Evolutionary conservation across 2,329 filamentous ascomycete species (phyloP).

Genomic region (Calcarisporium arbuscula): DNA sequence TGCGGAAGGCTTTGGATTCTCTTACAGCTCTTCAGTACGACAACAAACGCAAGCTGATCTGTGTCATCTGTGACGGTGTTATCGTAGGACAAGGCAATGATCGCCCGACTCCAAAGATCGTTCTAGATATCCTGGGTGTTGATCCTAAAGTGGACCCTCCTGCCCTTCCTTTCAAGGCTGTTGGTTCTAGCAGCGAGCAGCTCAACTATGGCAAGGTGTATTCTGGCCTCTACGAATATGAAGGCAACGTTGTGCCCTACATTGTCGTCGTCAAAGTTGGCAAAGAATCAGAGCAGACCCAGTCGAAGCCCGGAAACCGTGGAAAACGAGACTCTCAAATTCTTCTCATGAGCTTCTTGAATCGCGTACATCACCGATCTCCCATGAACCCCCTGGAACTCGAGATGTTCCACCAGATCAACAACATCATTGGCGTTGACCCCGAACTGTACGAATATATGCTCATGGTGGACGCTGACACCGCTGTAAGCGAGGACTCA

Average conservation of each 20-base stretch:
- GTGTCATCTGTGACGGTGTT: slow-evolving; percentile 93
- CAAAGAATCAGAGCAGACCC: slow-evolving; percentile 88
- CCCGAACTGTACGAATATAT: slow-evolving; percentile 96
- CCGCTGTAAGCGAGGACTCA: slow-evolving; percentile 84
- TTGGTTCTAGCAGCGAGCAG: slow-evolving; percentile 82
- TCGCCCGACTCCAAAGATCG: slow-evolving; percentile 92
- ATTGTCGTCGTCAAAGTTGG: slow-evolving; percentile 94
- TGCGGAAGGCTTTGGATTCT: slow-evolving; percentile 89
- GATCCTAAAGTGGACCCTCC: slow-evolving; percentile 95
- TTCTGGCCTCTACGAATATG: slow-evolving; percentile 93
- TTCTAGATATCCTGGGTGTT: slow-evolving; percentile 93
- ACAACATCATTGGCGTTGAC: slow-evolving; percentile 97
- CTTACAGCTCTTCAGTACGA: slow-evolving; percentile 93
- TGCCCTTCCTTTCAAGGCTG: slow-evolving; percentile 87
- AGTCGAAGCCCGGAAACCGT: slow-evolving; percentile 92
- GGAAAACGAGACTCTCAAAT: slow-evolving; percentile 98
- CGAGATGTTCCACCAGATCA: slow-evolving; percentile 98
- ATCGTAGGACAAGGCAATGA: slow-evolving; percentile 96
- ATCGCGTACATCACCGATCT: slow-evolving; percentile 88
- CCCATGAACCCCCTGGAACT: slow-evolving; percentile 95
- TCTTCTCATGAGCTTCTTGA: slow-evolving; percentile 92
- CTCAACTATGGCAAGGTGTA: slow-evolving; percentile 99
- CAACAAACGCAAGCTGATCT: slow-evolving; percentile 96
- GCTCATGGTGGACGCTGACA: slow-evolving; percentile 97
- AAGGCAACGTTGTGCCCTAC: slow-evolving; percentile 96